phyloP scores from a whole-genome alignment of 1,284 basidiomycete genomes.

The Ceratobasidium papillatum region DNA sequence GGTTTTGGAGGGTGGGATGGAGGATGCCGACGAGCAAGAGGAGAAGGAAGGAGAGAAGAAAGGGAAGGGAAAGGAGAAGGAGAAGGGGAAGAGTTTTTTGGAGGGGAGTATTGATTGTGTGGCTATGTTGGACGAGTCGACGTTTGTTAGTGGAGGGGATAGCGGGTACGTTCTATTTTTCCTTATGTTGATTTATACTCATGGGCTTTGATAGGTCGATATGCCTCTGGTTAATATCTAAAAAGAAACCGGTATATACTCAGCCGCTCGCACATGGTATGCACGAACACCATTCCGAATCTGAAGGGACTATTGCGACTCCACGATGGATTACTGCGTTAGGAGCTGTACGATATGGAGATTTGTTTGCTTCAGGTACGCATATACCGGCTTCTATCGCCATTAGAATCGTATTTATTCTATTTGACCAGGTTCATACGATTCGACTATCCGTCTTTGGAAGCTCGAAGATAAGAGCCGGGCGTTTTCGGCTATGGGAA shows the following conservation, averaged over 20 bases:
- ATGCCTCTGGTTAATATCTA: conserved; percentile 90
- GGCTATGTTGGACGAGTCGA: conserved; percentile 92
- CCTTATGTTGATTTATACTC: not conserved
- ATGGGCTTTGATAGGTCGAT: conserved; percentile 68
- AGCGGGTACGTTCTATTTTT: conserved; percentile 73
- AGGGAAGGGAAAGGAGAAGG: conserved; percentile 53
- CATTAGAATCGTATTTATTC: conserved; percentile 39
- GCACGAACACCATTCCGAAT: conserved; percentile 71
- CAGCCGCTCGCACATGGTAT: conserved; percentile 88
- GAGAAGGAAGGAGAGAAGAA: conserved; percentile 53
- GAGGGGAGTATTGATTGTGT: conserved; percentile 95
- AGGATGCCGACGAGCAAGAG: conserved; percentile 63
- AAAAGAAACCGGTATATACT: conserved; percentile 95
- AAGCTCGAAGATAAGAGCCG: conserved; percentile 79
- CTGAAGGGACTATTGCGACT: conserved; percentile 75
- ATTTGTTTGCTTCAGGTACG: conserved; percentile 88
- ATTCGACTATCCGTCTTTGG: conserved; percentile 90
- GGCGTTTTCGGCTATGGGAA: conserved; percentile 74
- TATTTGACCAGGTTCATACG: conserved; percentile 82
- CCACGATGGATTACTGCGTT: conserved; percentile 93
- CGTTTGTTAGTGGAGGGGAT: conserved; percentile 94
- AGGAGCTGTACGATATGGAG: conserved; percentile 84
- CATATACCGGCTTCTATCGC: conserved; percentile 36
- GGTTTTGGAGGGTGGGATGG: conserved; percentile 79
- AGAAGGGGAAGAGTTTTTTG: conserved; percentile 64